phyloP scores from a whole-genome alignment of 495 filamentous ascomycete species.

The Gamarada debralockiae region DNA sequence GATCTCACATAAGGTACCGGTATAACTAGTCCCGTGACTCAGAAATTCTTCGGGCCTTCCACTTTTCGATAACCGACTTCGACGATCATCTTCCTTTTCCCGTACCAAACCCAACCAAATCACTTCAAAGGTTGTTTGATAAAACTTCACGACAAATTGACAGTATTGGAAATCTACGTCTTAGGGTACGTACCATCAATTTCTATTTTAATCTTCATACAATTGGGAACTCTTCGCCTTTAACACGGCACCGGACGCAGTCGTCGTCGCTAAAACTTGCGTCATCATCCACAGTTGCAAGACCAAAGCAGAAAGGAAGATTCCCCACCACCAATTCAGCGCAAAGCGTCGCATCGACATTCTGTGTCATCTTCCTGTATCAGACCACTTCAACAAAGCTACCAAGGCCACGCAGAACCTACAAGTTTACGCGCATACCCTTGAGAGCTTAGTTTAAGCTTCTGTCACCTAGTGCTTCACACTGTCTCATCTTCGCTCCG shows the following conservation, averaged over 20 bases:
- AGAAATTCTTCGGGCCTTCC: too few species aligned
- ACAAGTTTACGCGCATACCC: background rate
- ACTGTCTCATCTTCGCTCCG: conserved; percentile 22
- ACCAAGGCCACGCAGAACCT: background rate
- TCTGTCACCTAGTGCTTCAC: conserved; percentile 24
- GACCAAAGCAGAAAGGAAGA: background rate
- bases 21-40: too few species aligned
- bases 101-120: too few species aligned
- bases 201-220: background rate
- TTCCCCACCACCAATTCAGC: background rate
- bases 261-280: conserved; percentile 9
- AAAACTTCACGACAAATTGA: too few species aligned
- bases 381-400: background rate
- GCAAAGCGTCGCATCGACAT: background rate
- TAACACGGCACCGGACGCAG: background rate
- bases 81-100: too few species aligned
- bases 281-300: conserved; percentile 3
- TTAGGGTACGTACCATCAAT: background rate
- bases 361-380: background rate
- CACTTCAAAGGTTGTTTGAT: too few species aligned
- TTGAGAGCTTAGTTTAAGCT: conserved; percentile 18
- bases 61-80: too few species aligned
- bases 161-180: background rate
- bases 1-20: too few species aligned
- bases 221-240: background rate